A percentile compares a stretch with the other conserved stretches of the same genome.
phyloP scores from a whole-genome alignment of 148 eudicot genomes.

The Beta vulgaris region DNA sequence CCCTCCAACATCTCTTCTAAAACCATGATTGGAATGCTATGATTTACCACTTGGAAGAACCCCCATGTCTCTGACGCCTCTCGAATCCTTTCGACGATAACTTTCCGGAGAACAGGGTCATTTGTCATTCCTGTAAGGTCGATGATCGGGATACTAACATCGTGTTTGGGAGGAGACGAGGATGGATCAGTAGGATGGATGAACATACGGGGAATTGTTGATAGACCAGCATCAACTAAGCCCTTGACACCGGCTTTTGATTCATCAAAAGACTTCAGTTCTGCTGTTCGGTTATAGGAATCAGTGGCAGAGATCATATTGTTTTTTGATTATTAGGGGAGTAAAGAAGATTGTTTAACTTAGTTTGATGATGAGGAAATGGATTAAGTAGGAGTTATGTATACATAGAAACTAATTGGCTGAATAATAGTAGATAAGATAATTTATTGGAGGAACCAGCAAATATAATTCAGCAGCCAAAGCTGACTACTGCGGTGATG shows the following conservation, averaged over 20 bases:
- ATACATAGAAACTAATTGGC: no score
- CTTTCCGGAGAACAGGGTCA: not conserved
- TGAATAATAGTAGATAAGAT: no score
- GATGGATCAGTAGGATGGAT: not conserved
- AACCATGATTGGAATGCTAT: constrained; percentile 12
- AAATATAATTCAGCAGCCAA: no score
- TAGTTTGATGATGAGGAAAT: no score
- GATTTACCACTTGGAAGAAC: constrained; percentile 30
- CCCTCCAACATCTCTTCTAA: constrained; percentile 25
- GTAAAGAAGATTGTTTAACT: no score
- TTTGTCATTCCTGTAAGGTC: constrained; percentile 7
- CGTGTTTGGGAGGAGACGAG: not conserved
- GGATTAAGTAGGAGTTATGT: no score
- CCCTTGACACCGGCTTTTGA: constrained; percentile 10
- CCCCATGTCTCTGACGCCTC: constrained; percentile 26
- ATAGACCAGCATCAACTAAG: constrained; percentile 2
- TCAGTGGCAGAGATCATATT: no score
- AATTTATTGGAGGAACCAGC: no score
- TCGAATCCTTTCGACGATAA: constrained; percentile 10
- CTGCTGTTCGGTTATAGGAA: not conserved
- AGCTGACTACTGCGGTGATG: no score
- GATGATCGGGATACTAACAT: constrained; percentile 22
- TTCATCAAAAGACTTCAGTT: constrained; percentile 11
- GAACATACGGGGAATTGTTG: constrained; percentile 1
- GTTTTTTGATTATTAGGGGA: no score